A percentile compares a stretch with the other conserved stretches of the same genome.
phyloP scores from a whole-genome alignment of 768 basidiomycete species.

The Steccherinum ochraceum region DNA sequence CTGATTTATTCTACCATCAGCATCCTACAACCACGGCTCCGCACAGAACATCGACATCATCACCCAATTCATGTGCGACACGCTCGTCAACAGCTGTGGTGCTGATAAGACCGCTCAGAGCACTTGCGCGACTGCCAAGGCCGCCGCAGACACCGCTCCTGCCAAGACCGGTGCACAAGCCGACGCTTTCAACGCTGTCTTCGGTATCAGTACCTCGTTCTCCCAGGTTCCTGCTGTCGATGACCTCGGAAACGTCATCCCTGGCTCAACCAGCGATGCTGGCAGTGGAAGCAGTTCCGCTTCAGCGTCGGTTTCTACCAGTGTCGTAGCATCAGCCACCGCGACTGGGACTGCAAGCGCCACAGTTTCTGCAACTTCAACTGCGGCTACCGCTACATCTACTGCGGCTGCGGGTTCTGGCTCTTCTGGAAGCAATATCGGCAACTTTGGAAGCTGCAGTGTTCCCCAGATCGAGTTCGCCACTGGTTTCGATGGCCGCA shows the following conservation, averaged over 20 bases:
- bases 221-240: conserved; percentile 34
- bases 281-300: conserved; percentile 8
- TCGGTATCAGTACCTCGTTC: conserved; percentile 51
- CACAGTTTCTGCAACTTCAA: conserved; percentile 9
- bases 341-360: conserved; percentile 6
- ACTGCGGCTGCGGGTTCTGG: not conserved
- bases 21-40: conserved; percentile 49
- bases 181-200: conserved; percentile 55
- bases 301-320: conserved; percentile 13
- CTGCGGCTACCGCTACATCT: conserved; percentile 4
- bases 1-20: too few species aligned
- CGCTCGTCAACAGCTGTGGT: conserved; percentile 44
- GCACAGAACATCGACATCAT: conserved; percentile 58
- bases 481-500: conserved; percentile 44
- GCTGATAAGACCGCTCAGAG: conserved; percentile 47
- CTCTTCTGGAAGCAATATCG: not conserved
- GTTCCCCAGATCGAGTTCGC: conserved; percentile 50
- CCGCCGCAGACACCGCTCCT: conserved; percentile 19
- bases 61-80: conserved; percentile 52
- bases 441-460: conserved; percentile 44
- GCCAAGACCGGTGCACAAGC: conserved; percentile 44
- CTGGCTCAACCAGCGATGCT: conserved; percentile 19
- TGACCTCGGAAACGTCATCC: conserved; percentile 34
- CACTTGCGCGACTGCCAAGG: conserved; percentile 38
- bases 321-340: conserved; percentile 10